phyloP scores from a whole-genome alignment of 768 basidiomycete genomes.

The Tylopilus vinaceipallidus region DNA sequence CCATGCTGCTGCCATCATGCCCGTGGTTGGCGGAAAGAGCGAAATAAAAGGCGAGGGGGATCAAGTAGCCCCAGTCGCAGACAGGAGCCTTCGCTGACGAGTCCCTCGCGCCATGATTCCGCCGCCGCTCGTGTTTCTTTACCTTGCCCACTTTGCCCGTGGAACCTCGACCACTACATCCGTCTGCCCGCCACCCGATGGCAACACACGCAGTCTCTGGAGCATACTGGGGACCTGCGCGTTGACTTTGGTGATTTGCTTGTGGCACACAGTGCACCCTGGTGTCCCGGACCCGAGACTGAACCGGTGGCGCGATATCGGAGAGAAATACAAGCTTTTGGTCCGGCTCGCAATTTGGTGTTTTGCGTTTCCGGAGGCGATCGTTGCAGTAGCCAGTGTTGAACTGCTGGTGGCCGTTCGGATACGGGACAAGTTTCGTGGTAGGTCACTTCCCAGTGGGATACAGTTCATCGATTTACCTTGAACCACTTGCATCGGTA shows the following conservation, averaged over 20 bases:
- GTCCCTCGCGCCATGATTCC: neutral
- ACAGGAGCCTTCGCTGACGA: too few species aligned
- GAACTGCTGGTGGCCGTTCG: neutral
- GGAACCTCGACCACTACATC: neutral
- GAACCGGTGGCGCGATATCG: too few species aligned
- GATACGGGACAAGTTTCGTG: neutral
- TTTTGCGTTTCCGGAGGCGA: neutral
- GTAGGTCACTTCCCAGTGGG: neutral
- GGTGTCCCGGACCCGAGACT: neutral
- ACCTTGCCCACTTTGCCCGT: neutral
- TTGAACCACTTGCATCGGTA: too few species aligned
- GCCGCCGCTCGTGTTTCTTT: neutral
- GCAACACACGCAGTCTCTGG: too few species aligned
- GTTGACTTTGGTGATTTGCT: neutral
- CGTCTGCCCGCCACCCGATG: neutral
- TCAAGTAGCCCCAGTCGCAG: too few species aligned
- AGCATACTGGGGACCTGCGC: neutral
- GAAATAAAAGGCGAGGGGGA: too few species aligned
- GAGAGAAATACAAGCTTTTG: neutral
- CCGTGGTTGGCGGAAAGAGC: too few species aligned
- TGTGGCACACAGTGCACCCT: neutral
- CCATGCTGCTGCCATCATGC: too few species aligned
- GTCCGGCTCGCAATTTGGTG: neutral
- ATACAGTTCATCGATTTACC: neutral
- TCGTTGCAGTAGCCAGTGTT: neutral